A percentile compares a stretch with the other conserved stretches of the same genome.
Evolutionary conservation across 1,284 basidiomycete genomes (phyloP).

Genomic region (Malassezia yamatoensis): DNA sequence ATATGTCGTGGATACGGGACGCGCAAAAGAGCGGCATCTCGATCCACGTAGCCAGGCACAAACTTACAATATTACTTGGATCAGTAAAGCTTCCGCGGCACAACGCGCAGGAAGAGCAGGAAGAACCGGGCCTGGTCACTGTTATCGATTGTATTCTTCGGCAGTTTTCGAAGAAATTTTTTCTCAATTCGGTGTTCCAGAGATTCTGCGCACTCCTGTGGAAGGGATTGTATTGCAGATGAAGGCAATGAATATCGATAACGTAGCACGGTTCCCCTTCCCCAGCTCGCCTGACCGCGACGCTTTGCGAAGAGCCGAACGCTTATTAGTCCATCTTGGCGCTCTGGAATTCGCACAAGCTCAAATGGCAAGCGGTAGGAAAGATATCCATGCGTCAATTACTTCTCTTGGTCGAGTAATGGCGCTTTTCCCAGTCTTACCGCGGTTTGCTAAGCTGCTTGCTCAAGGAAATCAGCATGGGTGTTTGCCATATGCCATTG

Average conservation of each 20-base stretch:
- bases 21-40: conserved; percentile 69
- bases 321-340: conserved; percentile 67
- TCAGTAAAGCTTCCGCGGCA: conserved; percentile 64
- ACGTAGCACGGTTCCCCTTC: conserved; percentile 94
- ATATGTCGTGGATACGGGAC: conserved; percentile 67
- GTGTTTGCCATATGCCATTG: conserved; percentile 81
- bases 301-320: conserved; percentile 71
- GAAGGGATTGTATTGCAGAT: conserved; percentile 95
- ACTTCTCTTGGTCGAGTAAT: conserved; percentile 81
- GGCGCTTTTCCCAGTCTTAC: conserved; percentile 84
- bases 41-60: conserved; percentile 59
- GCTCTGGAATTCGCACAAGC: conserved; percentile 56
- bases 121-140: conserved; percentile 67
- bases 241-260: conserved; percentile 98
- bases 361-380: conserved; percentile 30
- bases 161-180: conserved; percentile 86
- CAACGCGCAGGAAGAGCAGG: conserved; percentile 67
- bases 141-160: conserved; percentile 64
- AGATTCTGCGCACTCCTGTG: conserved; percentile 90
- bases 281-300: conserved; percentile 85
- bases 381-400: conserved; percentile 50
- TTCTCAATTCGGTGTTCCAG: conserved; percentile 72
- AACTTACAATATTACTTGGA: conserved; percentile 63
- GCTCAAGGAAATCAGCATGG: conserved; percentile 82
- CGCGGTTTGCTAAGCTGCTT: conserved; percentile 87